Conservation (phyloP, 129 eudicot genomes). For the Chrysanthemum lavandulifolium region DNA sequence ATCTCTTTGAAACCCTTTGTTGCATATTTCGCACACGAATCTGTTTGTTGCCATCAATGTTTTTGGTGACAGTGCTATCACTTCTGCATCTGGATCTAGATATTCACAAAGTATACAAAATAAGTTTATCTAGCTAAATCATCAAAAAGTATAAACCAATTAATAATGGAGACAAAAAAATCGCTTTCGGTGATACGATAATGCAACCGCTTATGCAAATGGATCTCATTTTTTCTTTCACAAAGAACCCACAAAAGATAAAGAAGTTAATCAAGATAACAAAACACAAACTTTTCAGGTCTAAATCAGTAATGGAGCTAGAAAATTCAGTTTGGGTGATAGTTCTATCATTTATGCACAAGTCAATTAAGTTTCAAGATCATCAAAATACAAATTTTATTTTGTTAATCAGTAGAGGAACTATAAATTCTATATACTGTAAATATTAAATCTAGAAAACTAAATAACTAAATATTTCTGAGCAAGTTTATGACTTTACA, state of each 20-base stretch:
- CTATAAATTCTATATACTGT: not conserved
- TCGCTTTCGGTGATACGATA: no score
- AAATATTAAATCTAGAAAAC: not conserved
- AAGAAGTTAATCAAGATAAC: slow-evolving; percentile 3
- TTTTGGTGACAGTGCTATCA: slow-evolving; percentile 82
- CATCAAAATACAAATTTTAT: not conserved
- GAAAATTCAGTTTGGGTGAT: not conserved
- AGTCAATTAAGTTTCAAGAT: no score
- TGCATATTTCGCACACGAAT: slow-evolving; percentile 94
- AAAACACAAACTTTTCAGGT: not conserved
- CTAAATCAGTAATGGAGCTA: no score
- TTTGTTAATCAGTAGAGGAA: not conserved
- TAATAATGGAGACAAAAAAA: no score
- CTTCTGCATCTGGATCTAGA: slow-evolving; percentile 92
- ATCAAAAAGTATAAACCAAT: no score
- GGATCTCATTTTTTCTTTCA: no score
- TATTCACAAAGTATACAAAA: not conserved
- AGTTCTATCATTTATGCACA: not conserved
- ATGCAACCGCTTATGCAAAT: no score
- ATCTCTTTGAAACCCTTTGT: slow-evolving; percentile 93
- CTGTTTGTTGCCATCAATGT: slow-evolving; percentile 80
- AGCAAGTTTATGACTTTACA: no score
- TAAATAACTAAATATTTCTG: not conserved
- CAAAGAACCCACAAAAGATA: not conserved
- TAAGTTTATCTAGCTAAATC: not conserved